These are phyloP conservation scores for Malassezia globosa DNA, from an alignment of 1,284 basidiomycete species.

Conservation along the genomic window DNA sequence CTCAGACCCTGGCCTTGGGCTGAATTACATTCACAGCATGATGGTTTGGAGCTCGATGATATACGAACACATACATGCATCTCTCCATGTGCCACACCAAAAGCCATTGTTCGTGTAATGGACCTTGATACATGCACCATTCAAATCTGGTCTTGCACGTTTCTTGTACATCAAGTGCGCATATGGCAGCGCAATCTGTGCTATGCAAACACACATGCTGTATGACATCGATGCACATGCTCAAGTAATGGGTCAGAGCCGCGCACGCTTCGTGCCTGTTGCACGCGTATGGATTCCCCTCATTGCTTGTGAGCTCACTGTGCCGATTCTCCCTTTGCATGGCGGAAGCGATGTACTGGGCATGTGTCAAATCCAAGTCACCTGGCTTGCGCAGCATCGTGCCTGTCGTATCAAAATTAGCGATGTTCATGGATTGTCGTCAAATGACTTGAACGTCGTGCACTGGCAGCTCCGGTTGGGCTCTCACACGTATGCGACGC, in stretches of 20 bases:
- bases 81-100: not conserved
- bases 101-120: conserved; percentile 1
- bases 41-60: not conserved
- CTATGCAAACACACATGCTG: not conserved
- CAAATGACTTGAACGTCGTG: not conserved
- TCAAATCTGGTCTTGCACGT: not conserved
- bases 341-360: not conserved
- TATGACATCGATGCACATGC: not conserved
- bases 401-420: not conserved
- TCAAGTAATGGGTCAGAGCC: not conserved
- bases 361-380: not conserved
- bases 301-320: not conserved
- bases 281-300: conserved; percentile 1
- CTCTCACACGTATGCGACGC: conserved; percentile 1
- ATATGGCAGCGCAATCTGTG: not conserved
- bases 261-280: not conserved
- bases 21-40: not conserved
- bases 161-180: not conserved
- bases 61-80: not conserved
- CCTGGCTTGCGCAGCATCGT: conserved; percentile 37
- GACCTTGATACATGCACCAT: not conserved
- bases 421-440: not conserved
- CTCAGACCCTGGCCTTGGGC: not conserved
- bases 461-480: conserved; percentile 3
- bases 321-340: not conserved